Conservation (phyloP, 495 filamentous ascomycete genomes). For the Baudoinia panamericana region DNA sequence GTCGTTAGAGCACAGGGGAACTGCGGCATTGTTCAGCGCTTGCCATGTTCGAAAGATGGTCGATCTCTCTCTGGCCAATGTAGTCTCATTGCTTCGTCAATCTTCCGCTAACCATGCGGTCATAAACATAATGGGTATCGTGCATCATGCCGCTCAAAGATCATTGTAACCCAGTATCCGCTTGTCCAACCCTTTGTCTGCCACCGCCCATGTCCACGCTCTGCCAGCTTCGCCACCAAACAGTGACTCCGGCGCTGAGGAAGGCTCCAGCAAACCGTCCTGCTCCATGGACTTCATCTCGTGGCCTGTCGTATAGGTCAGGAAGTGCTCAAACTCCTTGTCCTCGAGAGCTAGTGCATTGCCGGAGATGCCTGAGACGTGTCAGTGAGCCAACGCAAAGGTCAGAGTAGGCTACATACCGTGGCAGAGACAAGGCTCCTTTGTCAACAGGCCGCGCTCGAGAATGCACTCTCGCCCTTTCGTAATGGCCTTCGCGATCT, state of each 20-base stretch:
- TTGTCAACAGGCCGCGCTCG: conserved; percentile 42
- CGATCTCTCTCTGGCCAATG: neutral
- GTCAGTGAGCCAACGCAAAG: neutral
- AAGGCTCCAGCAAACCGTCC: conserved; percentile 32
- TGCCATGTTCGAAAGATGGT: neutral
- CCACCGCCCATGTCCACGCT: conserved; percentile 36
- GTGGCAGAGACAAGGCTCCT: conserved; percentile 52
- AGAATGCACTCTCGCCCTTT: conserved; percentile 37
- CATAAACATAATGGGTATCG: neutral
- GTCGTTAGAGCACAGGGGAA: neutral
- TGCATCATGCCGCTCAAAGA: conserved; percentile 25
- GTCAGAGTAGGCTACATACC: conserved; percentile 19
- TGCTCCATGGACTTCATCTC: conserved; percentile 37
- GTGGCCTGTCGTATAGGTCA: conserved; percentile 38
- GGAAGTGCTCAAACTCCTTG: conserved; percentile 37
- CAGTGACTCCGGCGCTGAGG: conserved; percentile 30
- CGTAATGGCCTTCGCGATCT: conserved; percentile 37
- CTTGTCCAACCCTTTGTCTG: conserved; percentile 30
- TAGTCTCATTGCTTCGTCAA: conserved; percentile 1
- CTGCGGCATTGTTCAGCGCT: neutral
- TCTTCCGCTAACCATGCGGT: too few species aligned
- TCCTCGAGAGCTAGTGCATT: conserved; percentile 42
- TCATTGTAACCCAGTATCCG: conserved; percentile 36
- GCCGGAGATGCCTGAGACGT: conserved; percentile 35
- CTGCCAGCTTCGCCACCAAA: conserved; percentile 37